A percentile compares a stretch with the other conserved stretches of the same genome.
Evolutionary conservation across 768 basidiomycete species (phyloP).

Genomic region (Bullera alba): DNA sequence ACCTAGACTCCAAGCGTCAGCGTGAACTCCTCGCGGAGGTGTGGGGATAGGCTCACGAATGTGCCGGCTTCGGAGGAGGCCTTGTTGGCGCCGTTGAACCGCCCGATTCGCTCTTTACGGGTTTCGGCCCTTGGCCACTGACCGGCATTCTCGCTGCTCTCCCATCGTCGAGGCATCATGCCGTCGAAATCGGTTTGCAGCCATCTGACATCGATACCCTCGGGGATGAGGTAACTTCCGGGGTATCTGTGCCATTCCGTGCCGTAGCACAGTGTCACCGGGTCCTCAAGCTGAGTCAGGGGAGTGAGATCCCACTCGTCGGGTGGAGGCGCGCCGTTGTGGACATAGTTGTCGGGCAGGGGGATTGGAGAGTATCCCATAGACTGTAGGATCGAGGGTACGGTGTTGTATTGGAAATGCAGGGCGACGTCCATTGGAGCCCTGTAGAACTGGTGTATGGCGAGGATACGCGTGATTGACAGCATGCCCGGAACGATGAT

Average conservation of each 20-base stretch:
- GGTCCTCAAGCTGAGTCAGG: conserved; percentile 57
- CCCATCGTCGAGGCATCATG: conserved; percentile 77
- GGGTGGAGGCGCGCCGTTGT: conserved; percentile 50
- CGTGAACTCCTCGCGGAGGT: background rate
- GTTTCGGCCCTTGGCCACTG: conserved; percentile 63
- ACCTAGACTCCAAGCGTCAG: conserved; percentile 50
- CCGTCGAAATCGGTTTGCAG: conserved; percentile 88
- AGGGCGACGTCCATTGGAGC: conserved; percentile 68
- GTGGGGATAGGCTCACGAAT: conserved; percentile 58
- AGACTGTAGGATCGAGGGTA: conserved; percentile 66
- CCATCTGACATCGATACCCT: conserved; percentile 73
- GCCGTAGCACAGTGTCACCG: conserved; percentile 69
- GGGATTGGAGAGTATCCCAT: conserved; percentile 42
- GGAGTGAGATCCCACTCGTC: conserved; percentile 53
- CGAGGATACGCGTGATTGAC: conserved; percentile 72
- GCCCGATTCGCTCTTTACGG: conserved; percentile 54
- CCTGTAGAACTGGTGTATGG: conserved; percentile 82
- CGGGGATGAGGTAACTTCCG: conserved; percentile 78
- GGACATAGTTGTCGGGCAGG: conserved; percentile 39
- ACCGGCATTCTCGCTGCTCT: conserved; percentile 38
- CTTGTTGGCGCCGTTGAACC: conserved; percentile 77
- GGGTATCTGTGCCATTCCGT: conserved; percentile 98
- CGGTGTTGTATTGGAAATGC: conserved; percentile 66
- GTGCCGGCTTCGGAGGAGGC: conserved; percentile 59
- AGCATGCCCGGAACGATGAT: conserved; percentile 61